Percentiles rank a stretch among this genome's conserved stretches.
Conservation (phyloP, 1,284 basidiomycete genomes). For the Leccinum colubrinum region DNA sequence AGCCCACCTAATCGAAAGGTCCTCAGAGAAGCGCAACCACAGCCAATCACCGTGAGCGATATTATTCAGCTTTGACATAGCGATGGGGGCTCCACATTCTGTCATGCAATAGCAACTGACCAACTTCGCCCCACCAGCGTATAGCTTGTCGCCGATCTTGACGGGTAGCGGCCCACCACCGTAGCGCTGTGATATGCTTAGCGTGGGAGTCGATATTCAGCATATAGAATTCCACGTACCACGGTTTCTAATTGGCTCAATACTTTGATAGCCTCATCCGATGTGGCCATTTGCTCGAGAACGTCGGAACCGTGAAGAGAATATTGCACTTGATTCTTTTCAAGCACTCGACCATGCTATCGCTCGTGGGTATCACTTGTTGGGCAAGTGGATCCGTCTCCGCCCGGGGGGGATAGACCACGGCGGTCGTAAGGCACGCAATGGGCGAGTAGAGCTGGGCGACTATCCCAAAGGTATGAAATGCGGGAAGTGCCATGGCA, state of each 20-base stretch:
- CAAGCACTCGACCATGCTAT: conserved; percentile 15
- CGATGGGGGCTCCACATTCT: conserved; percentile 23
- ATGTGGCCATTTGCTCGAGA: neutral
- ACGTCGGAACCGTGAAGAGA: neutral
- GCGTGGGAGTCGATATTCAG: neutral
- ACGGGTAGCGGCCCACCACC: conserved; percentile 26
- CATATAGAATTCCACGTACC: neutral
- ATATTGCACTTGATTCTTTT: neutral
- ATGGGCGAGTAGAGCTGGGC: conserved; percentile 19
- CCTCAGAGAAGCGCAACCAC: conserved; percentile 26
- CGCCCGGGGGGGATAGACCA: conserved; percentile 19
- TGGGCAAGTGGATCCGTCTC: conserved; percentile 6
- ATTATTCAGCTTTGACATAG: neutral
- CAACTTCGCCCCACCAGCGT: conserved; percentile 21
- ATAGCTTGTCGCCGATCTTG: conserved; percentile 22
- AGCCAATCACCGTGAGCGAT: conserved; percentile 28
- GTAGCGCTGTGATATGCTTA: conserved; percentile 13
- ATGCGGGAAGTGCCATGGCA: conserved; percentile 27
- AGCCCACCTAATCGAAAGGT: conserved; percentile 25
- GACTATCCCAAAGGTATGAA: conserved; percentile 25
- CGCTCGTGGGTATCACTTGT: conserved; percentile 20
- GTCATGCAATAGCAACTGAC: conserved; percentile 24
- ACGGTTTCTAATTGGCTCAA: neutral
- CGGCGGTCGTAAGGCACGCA: conserved; percentile 5
- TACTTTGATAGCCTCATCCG: neutral